phyloP scores from a whole-genome alignment of 495 filamentous ascomycete genomes.

The Cenococcum geophilum region DNA sequence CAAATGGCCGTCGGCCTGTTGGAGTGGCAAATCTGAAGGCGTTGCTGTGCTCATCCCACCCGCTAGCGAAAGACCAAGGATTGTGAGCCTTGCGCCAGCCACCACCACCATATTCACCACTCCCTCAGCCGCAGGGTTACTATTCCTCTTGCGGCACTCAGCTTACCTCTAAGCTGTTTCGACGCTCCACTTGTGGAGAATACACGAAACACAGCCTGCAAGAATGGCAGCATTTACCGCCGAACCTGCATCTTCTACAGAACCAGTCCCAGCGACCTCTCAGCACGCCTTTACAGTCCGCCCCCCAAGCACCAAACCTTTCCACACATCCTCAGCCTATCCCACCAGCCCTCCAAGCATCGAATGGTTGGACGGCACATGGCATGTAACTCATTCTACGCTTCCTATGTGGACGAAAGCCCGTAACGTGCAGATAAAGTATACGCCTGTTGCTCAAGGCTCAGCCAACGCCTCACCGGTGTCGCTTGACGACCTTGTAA shows the following conservation, averaged over 20 bases:
- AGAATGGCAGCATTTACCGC: neutral
- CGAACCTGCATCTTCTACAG: neutral
- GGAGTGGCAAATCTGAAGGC: too few species aligned
- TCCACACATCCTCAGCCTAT: constrained; percentile 19
- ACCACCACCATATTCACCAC: too few species aligned
- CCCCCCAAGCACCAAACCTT: neutral
- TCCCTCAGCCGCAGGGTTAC: neutral
- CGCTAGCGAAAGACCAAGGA: too few species aligned
- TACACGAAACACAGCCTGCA: constrained; percentile 1
- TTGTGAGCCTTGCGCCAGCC: too few species aligned
- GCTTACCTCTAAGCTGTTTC: neutral
- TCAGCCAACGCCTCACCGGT: constrained; percentile 21
- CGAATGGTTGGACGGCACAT: constrained; percentile 58
- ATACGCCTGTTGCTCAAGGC: constrained; percentile 41
- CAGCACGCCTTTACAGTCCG: neutral
- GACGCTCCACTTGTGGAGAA: neutral
- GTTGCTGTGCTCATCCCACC: too few species aligned
- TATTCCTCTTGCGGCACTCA: neutral
- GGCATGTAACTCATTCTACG: constrained; percentile 71
- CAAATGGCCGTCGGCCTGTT: too few species aligned
- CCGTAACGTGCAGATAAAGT: constrained; percentile 71
- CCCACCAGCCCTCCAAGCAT: constrained; percentile 44
- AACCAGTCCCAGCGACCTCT: neutral
- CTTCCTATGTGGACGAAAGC: constrained; percentile 67
- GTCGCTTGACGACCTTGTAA: constrained; percentile 61